Evolutionary conservation across 2,329 filamentous ascomycete species (phyloP).

Genomic region (Ophiostoma pallidulum): DNA sequence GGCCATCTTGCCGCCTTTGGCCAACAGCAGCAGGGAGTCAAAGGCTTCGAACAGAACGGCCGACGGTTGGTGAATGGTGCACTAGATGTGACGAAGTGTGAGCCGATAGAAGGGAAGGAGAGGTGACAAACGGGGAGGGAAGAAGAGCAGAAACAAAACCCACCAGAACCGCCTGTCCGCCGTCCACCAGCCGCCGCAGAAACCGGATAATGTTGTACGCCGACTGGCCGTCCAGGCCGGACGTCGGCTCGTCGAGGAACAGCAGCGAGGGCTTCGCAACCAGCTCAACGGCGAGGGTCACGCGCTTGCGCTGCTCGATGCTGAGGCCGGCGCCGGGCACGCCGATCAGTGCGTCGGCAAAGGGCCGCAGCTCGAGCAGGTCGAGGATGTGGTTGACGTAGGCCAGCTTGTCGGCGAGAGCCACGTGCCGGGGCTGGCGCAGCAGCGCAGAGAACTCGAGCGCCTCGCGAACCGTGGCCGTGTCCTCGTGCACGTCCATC

Average conservation of each 20-base stretch:
- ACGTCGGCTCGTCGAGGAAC: constrained; percentile 55
- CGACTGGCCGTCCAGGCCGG: constrained; percentile 58
- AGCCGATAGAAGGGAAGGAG: no score
- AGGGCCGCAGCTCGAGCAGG: constrained; percentile 39
- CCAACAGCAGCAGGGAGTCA: constrained; percentile 54
- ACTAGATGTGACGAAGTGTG: no score
- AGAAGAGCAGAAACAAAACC: neutral
- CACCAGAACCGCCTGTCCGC: constrained; percentile 53
- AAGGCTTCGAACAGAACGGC: constrained; percentile 58
- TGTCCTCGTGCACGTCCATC: constrained; percentile 68
- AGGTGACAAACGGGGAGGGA: no score
- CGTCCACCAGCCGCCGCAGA: constrained; percentile 54
- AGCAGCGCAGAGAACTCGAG: constrained; percentile 65
- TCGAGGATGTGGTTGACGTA: constrained; percentile 76
- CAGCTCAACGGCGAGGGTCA: constrained; percentile 53
- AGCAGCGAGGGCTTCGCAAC: constrained; percentile 51
- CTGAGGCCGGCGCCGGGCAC: constrained; percentile 32
- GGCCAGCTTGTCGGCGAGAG: constrained; percentile 58
- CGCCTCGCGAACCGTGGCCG: constrained; percentile 66
- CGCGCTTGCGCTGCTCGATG: constrained; percentile 43
- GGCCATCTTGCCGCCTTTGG: constrained; percentile 53
- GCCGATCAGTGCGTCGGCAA: constrained; percentile 37
- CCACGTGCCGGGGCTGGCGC: constrained; percentile 56
- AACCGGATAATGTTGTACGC: constrained; percentile 58
- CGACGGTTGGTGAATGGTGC: constrained; percentile 63